Evolutionary conservation across 2,329 filamentous ascomycete species (phyloP).

Genomic region (Alternaria tenuissima): DNA sequence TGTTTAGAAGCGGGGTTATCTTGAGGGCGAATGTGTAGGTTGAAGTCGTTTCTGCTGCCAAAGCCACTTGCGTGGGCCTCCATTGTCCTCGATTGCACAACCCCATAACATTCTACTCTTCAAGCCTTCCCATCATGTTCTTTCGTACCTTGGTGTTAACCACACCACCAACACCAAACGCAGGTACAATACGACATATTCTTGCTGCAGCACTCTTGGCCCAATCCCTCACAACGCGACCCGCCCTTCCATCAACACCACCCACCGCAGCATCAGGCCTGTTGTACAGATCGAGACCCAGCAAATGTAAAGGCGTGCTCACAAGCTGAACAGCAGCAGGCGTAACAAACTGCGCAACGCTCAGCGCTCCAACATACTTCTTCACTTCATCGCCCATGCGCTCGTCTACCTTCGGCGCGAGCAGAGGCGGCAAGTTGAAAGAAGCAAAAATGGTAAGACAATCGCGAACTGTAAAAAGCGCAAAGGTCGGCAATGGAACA

Average conservation of each 20-base stretch:
- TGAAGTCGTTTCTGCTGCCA: constrained; percentile 58
- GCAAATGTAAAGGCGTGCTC: constrained; percentile 83
- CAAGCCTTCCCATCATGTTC: constrained; percentile 66
- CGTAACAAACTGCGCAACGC: constrained; percentile 78
- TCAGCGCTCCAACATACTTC: constrained; percentile 59
- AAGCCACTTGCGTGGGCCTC: not conserved
- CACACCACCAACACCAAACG: constrained; percentile 87
- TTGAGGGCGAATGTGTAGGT: constrained; percentile 82
- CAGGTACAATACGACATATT: constrained; percentile 85
- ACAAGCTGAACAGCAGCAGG: constrained; percentile 81
- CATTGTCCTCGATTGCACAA: not conserved
- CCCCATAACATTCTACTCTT: constrained; percentile 10
- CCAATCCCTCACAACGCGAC: constrained; percentile 78
- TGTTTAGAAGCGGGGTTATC: constrained; percentile 84
- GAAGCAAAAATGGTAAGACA: constrained; percentile 89
- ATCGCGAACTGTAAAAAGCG: constrained; percentile 82
- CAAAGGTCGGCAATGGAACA: constrained; percentile 75
- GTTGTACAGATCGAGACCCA: constrained; percentile 89
- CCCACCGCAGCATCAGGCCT: constrained; percentile 61
- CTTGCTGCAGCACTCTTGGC: constrained; percentile 74
- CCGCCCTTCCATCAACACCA: constrained; percentile 67
- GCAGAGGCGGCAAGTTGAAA: constrained; percentile 85
- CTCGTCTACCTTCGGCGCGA: constrained; percentile 71
- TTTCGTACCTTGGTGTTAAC: constrained; percentile 78
- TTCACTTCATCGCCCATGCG: constrained; percentile 55